Evolutionary conservation across 2,329 filamentous ascomycete species (phyloP), one percentile per base, ranked within the genome.

Genomic region (Pezicula neosporulosa): DNA sequence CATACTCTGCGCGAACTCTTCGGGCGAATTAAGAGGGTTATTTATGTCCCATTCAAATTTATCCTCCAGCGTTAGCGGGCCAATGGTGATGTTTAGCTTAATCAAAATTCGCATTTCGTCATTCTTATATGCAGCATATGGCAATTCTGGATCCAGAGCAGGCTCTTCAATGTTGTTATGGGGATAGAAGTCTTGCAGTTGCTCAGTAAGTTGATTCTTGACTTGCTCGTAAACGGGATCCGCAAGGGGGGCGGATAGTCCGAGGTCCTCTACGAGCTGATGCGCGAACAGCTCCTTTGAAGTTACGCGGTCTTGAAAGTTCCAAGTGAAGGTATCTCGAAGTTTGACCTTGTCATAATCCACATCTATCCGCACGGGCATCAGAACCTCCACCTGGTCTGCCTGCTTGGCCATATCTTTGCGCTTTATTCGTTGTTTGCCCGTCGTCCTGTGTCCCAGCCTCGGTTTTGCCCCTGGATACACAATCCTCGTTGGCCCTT

Each of bases 31-130:
- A 49, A 87, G 75, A 0, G 92, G 88, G 67, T 96, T 95, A 71
- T 97, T 97, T 67, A 97, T 91, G 62, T 99, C 94, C 94, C 94
- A 99, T 70, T 99, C 94, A 56, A 99, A 97, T 67, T 97, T 94
- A 64, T 99, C 94, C 35, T 97, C 87, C 24, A 99, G 77, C 0
- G 92, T 97, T 65, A 96, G 90, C 57, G 90, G 87, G 38, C 93
- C 94, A 65, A 99, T 97, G 6, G 94, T 97, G 64, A 99, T 96
- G 70, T 97, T 97, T 47, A 99, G 78, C 70, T 97, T 97, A 70
- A 99, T 84, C 41, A 96, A 75, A 60, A 99, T 89, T 47, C 94
- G 87, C 93, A 99, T 97, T 73, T 99, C 94, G 67, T 99, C 94
- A 66, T 99, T 96, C 71, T 97, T 97, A 75, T 97, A 96, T 6